Conservation (phyloP, 805 yeast species). For the Metschnikowia peoriensis region DNA sequence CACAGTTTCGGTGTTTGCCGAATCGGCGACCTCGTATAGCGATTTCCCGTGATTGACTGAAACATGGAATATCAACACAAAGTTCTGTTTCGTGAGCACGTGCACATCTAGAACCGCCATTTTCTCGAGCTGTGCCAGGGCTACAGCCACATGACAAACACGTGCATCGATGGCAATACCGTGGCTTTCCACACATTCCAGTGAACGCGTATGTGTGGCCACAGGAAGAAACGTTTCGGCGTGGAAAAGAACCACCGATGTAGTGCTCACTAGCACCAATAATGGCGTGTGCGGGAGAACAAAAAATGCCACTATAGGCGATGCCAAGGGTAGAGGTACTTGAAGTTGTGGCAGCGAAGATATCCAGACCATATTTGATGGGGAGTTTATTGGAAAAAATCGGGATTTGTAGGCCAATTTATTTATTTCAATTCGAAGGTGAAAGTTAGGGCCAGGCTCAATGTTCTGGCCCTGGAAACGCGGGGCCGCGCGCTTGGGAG, state of each 20-base stretch:
- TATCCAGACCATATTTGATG: slow-evolving; percentile 34
- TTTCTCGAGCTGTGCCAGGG: slow-evolving; percentile 34
- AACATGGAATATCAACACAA: slow-evolving; percentile 20
- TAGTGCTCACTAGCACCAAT: slow-evolving; percentile 11
- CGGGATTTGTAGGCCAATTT: not conserved
- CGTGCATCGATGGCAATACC: slow-evolving; percentile 4
- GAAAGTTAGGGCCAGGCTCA: too few species aligned
- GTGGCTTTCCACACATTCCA: slow-evolving; percentile 14
- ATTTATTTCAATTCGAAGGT: too few species aligned
- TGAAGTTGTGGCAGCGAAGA: slow-evolving; percentile 30
- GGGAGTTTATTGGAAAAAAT: not conserved
- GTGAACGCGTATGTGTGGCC: slow-evolving; percentile 15
- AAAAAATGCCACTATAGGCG: slow-evolving; percentile 5
- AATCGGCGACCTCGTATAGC: slow-evolving; percentile 30
- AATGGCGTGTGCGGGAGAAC: slow-evolving; percentile 19
- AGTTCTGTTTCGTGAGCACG: slow-evolving; percentile 13
- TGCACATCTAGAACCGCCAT: slow-evolving; percentile 12
- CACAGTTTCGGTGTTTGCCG: slow-evolving; percentile 24
- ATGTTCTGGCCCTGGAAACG: too few species aligned
- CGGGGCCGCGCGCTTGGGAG: too few species aligned
- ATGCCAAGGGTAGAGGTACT: slow-evolving; percentile 24
- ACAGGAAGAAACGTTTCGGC: slow-evolving; percentile 16
- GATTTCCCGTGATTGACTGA: slow-evolving; percentile 29
- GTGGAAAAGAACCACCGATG: slow-evolving; percentile 10
- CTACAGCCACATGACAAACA: slow-evolving; percentile 35